These are phyloP conservation scores for Plasmopara viticola DNA, from an alignment of 352 stramenopile species.

Conservation along the genomic window DNA sequence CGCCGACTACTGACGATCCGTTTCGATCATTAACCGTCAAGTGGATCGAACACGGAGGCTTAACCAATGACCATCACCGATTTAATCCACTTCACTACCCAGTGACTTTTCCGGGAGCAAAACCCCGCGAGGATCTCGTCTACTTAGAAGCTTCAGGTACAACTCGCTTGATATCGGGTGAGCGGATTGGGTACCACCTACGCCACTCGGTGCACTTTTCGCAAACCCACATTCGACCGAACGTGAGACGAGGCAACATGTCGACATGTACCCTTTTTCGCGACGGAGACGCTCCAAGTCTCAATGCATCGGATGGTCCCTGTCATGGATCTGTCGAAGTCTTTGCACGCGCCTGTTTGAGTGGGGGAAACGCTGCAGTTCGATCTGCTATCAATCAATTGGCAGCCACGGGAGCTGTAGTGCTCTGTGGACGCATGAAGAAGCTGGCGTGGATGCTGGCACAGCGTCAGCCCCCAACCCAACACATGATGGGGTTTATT, in stretches of 20 bases:
- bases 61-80: constrained; percentile 26
- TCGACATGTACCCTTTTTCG: constrained; percentile 53
- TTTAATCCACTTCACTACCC: constrained; percentile 35
- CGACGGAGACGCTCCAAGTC: constrained; percentile 22
- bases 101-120: constrained; percentile 24
- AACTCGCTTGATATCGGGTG: constrained; percentile 34
- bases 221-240: constrained; percentile 29
- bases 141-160: constrained; percentile 50
- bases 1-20: constrained; percentile 33
- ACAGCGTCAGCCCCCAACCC: constrained; percentile 16
- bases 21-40: constrained; percentile 54
- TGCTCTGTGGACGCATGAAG: constrained; percentile 58
- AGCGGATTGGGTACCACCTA: constrained; percentile 55
- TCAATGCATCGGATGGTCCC: neutral
- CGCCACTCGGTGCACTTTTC: constrained; percentile 58
- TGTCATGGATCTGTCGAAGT: constrained; percentile 23
- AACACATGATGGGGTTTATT: constrained; percentile 11
- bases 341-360: constrained; percentile 26
- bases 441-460: constrained; percentile 58
- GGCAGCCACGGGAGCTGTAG: constrained; percentile 22
- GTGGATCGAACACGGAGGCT: constrained; percentile 42
- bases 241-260: constrained; percentile 39
- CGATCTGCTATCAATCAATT: constrained; percentile 27
- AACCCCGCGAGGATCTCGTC: constrained; percentile 52
- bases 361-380: constrained; percentile 26